phyloP scores from a whole-genome alignment of 2,329 filamentous ascomycete genomes.

The Colletotrichum karsti region DNA sequence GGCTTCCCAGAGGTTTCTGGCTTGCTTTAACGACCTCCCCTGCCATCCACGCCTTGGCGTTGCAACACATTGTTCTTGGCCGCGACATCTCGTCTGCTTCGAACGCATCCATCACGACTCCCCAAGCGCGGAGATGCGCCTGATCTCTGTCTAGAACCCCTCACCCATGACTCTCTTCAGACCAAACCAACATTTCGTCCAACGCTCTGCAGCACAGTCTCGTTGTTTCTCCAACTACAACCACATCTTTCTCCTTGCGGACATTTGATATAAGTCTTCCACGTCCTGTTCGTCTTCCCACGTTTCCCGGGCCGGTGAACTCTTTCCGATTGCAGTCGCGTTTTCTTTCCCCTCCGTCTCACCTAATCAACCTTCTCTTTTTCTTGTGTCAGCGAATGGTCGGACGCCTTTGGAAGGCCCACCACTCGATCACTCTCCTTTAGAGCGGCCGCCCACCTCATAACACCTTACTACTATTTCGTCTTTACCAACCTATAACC shows the following conservation, averaged over 20 bases:
- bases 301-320: constrained; percentile 1
- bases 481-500: not conserved
- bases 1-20: not conserved
- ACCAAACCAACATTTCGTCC: not conserved
- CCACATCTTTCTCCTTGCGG: not conserved
- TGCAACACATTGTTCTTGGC: constrained; percentile 19
- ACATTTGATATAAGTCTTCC: constrained; percentile 16
- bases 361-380: constrained; percentile 13
- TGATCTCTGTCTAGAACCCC: constrained; percentile 10
- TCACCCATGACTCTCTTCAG: constrained; percentile 4
- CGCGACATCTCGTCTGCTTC: constrained; percentile 21
- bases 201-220: not conserved
- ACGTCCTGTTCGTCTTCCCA: constrained; percentile 4
- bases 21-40: not conserved
- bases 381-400: constrained; percentile 9
- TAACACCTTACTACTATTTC: not conserved
- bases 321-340: constrained; percentile 9
- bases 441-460: not conserved
- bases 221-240: not conserved
- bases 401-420: constrained; percentile 24
- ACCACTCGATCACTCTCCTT: constrained; percentile 18
- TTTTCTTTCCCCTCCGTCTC: not conserved
- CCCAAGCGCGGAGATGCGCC: not conserved
- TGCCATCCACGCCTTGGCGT: constrained; percentile 8
- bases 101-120: constrained; percentile 19